phyloP scores from a whole-genome alignment of 2,329 filamentous ascomycete species.

The Aspergillus unguis region DNA sequence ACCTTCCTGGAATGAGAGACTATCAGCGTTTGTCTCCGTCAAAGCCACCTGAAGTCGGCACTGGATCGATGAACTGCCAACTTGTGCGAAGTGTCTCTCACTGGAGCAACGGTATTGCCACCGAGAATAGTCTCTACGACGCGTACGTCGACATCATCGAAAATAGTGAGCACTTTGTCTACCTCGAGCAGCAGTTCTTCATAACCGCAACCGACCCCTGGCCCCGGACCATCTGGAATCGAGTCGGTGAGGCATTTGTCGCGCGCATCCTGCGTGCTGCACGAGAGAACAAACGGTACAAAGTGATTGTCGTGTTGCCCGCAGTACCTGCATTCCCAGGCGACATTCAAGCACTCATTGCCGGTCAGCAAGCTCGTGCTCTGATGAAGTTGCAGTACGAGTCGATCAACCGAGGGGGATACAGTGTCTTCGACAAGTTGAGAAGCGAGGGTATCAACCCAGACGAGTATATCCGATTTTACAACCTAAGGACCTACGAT shows the following conservation, averaged over 20 bases:
- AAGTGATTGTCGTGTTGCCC: constrained; percentile 1
- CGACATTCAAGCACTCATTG: neutral
- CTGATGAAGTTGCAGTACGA: constrained; percentile 2
- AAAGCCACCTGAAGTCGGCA: neutral
- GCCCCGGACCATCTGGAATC: neutral
- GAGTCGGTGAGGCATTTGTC: neutral
- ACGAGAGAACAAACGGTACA: neutral
- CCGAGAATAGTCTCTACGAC: neutral
- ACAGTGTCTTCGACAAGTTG: neutral
- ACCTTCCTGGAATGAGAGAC: neutral
- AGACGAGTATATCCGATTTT: neutral
- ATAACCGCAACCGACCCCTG: neutral
- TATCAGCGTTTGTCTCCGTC: neutral
- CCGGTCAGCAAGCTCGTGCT: neutral
- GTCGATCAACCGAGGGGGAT: neutral
- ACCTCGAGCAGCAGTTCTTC: constrained; percentile 2
- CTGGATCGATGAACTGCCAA: neutral
- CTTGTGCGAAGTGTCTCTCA: neutral
- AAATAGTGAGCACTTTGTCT: constrained; percentile 1
- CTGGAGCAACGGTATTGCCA: neutral
- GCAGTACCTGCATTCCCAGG: neutral
- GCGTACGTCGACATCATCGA: constrained; percentile 1
- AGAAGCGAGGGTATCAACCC: neutral
- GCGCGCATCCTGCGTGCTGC: neutral
- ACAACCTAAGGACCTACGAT: neutral